Base-by-base conservation (phyloP, 169 alveolate genomes). In the Eimeria maxima region DNA sequence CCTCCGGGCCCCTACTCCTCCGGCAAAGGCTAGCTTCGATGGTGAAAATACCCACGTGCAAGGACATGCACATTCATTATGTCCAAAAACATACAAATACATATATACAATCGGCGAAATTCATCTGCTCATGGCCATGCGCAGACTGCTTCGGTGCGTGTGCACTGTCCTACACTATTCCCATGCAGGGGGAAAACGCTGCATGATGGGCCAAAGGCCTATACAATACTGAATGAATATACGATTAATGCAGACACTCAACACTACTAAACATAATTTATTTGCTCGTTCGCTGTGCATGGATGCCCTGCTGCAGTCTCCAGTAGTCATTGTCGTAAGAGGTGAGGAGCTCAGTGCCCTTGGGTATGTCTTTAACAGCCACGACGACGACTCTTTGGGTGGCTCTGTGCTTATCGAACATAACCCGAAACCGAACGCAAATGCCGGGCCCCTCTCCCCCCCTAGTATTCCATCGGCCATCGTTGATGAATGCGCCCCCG, bases 401-500 rank as follows among this genome's bases (percentile, higher is more conserved):
- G 45, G 95, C 96, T n/a, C 96, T 78, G 38, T 86, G 53, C 8
- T 69, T 44, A n/a, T 95, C 96, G 27, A 71, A 95, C 73, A 65
- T 71, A 18, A 95, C 96, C 33, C 69, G 87, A 16, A 81, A 86
- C 14, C 93, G 95, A 20, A 93, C 96, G 67, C 86, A 42, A 60
- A 81, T 71, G n/a, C 96, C 96, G 11, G 96, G 96, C 42, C 96
- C 96, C 81, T 74, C 84, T 7, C 90, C 73, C 22, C 96, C 96
- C 45, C 78, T 95, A 38, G 96, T 65, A 63, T 22, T 29, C 95
- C 93, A 81, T n/a, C 96, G 55, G 53, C 96, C 96, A 63, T 95
- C 96, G 74, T 95, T 95, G 63, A 86, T 94, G 90, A 95, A 95
- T 50, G 94, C 93, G 57, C 96, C 96, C 27, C 92, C 96, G 14